Evolutionary conservation across 2,329 filamentous ascomycete genomes (phyloP), one percentile per base, ranked within the genome.

Genomic region (Calonectria multiphialidica): DNA sequence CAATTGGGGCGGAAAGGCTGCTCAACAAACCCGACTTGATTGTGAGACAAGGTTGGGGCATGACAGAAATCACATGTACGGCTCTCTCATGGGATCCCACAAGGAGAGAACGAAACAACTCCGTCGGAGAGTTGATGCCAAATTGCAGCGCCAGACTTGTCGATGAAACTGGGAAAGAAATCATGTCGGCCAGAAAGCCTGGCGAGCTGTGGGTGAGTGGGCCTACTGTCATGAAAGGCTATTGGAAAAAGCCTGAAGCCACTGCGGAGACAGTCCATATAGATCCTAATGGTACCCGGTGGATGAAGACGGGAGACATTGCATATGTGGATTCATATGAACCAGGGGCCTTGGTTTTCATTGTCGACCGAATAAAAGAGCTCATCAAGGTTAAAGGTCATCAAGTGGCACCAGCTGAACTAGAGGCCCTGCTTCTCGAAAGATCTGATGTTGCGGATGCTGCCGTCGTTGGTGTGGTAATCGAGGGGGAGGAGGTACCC

Each of bases 11-110:
- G 64, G 85, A 87, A n/a, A 91, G 92, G n/a, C 28, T 81, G 2
- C 92, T 90, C 87, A 79, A 81, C 0, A 64, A 74, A 23, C 76
- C 79, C 0, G 75, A 78, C 0, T 66, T 89, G 12, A 71, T 73
- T 0, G 74, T 88, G 9, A 84, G 85, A 79, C 94, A 96, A 81
- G 95, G 93, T 2, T 97, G 94, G 93, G 95, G 95, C 4, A 96
- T 97, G 95, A 97, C 95, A 1, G 95, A 97, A 81, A 83, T 90
- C 2, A 97, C 94, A 0, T 96, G 94, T 81, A 91, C 93, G 0
- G 86, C 90, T 16, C 87, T 94, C 23, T 87, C 87, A 3, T 95
- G 91, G 88, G 87, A 93, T 72, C 88, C 94, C n/a, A 96, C 95
- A 78, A 42, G 42, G 35, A 0, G 9, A 21, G 8, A 59, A 35